A percentile compares a stretch with the other conserved stretches of the same genome.
These are phyloP conservation scores for Quercus berberidifolia DNA, from an alignment of 306 rosid species.

Conservation along the genomic window DNA sequence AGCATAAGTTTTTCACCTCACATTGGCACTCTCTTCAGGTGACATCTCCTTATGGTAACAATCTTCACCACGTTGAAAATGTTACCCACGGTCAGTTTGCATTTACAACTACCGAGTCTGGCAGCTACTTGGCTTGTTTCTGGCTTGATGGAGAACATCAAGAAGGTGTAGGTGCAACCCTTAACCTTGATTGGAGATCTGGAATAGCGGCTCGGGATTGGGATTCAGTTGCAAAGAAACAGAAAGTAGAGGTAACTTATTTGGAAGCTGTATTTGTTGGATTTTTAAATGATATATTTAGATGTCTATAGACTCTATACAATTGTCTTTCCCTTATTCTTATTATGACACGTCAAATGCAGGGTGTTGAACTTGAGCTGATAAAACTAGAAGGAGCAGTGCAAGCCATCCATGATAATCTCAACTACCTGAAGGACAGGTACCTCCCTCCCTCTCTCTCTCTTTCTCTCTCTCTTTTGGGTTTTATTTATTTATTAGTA, in stretches of 20 bases:
- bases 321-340: not conserved
- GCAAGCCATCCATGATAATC: conserved; percentile 49
- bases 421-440: conserved; percentile 43
- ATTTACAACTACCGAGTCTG: conserved; percentile 47
- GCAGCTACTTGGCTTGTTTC: conserved; percentile 52
- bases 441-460: not conserved
- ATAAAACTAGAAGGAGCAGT: conserved; percentile 55
- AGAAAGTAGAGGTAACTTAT: conserved; percentile 43
- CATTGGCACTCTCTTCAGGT: conserved; percentile 22
- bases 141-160: conserved; percentile 33
- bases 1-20: not conserved
- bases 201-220: conserved; percentile 54
- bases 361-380: conserved; percentile 66
- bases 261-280: not conserved
- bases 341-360: not conserved
- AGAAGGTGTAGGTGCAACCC: conserved; percentile 17
- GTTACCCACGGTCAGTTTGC: conserved; percentile 67
- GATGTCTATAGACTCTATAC: not conserved
- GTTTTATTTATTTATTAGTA: conserved; percentile 2
- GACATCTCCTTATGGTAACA: conserved; percentile 60
- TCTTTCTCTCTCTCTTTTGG: not conserved
- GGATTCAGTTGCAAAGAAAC: conserved; percentile 54
- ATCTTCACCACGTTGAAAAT: conserved; percentile 51
- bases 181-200: conserved; percentile 60
- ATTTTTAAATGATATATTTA: not conserved